Base-by-base conservation (phyloP, 257 asterid species). In the Orobanche coerulescens region DNA sequence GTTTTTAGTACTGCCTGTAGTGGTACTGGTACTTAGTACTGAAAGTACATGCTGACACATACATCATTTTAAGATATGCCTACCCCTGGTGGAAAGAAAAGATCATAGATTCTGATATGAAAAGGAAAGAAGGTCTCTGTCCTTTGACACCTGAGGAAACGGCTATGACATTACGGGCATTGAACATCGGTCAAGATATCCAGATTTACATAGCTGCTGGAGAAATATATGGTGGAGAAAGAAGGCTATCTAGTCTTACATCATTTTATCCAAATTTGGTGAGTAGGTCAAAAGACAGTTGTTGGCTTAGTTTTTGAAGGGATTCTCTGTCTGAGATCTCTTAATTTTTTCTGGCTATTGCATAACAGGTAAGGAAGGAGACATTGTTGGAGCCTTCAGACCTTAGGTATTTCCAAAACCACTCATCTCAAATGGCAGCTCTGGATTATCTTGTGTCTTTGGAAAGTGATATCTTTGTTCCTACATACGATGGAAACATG, bases 21-120 rank as follows among this genome's bases (percentile, higher is more conserved):
- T 22, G 12, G 20, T 26, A 26, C 13, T 6, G 8, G 20, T 37
- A 47, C 16, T 72, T 51, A 44, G 0, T 70, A 43, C 1, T 31
- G 26, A n/a, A n/a, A n/a, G n/a, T n/a, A n/a, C n/a, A n/a, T 34
- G 49, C 80, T 78, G 69, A 75, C 73, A 59, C 72, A 22, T 61
- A 18, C 57, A 6, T 60, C 40, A 26, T 23, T 58, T 61, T 5
- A 39, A 93, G 99, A 71, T 86, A 89, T 76, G 96, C 94, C n/a
- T 86, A 89, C 74, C 99, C 97, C 0, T 93, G 99, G 99, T 93
- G 99, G 99, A 93, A 89, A 70, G 99, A 93, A 79, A 93, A 93
- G 80, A 51, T 86, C 60, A 86, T 93, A 28, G 84, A 93, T 73
- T 93, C 99, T 13, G 92, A 84, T 63, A 71, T 75, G 84, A 93